These are phyloP conservation scores for Polytolypa hystricis DNA, from an alignment of 2,329 filamentous ascomycete genomes.

Conservation along the genomic window DNA sequence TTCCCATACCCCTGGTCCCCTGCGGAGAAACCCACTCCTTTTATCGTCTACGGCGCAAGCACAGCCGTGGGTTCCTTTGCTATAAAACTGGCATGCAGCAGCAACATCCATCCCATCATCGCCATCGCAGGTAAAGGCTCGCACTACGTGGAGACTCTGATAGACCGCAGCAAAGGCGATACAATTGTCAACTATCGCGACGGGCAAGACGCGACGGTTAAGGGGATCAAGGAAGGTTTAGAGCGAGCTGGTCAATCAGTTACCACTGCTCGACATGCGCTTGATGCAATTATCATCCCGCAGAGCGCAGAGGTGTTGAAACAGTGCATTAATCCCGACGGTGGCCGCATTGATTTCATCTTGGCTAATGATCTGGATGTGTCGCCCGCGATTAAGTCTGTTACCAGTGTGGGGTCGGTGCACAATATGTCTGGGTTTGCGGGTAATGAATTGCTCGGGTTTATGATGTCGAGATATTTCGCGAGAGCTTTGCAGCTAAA, in stretches of 20 bases:
- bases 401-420: slow-evolving; percentile 28
- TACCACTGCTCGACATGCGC: slow-evolving; percentile 33
- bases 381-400: slow-evolving; percentile 5
- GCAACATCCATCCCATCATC: slow-evolving; percentile 52
- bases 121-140: slow-evolving; percentile 45
- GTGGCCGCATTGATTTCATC: slow-evolving; percentile 30
- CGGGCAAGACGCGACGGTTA: slow-evolving; percentile 42
- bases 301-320: slow-evolving; percentile 37
- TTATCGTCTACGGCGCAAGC: slow-evolving; percentile 40
- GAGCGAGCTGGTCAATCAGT: slow-evolving; percentile 28
- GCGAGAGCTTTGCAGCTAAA: slow-evolving; percentile 38
- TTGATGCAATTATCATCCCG: slow-evolving; percentile 48
- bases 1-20: slow-evolving; percentile 42
- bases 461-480: slow-evolving; percentile 35
- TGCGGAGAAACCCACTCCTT: slow-evolving; percentile 23
- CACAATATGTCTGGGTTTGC: slow-evolving; percentile 18
- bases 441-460: slow-evolving; percentile 34
- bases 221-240: slow-evolving; percentile 29
- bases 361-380: slow-evolving; percentile 33
- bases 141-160: slow-evolving; percentile 41
- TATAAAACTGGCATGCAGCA: slow-evolving; percentile 43
- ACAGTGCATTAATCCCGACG: slow-evolving; percentile 33
- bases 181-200: slow-evolving; percentile 49
- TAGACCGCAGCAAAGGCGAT: slow-evolving; percentile 46
- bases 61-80: slow-evolving; percentile 49